phyloP scores from a whole-genome alignment of 2,329 filamentous ascomycete species.

The Ophiostoma sp. region DNA sequence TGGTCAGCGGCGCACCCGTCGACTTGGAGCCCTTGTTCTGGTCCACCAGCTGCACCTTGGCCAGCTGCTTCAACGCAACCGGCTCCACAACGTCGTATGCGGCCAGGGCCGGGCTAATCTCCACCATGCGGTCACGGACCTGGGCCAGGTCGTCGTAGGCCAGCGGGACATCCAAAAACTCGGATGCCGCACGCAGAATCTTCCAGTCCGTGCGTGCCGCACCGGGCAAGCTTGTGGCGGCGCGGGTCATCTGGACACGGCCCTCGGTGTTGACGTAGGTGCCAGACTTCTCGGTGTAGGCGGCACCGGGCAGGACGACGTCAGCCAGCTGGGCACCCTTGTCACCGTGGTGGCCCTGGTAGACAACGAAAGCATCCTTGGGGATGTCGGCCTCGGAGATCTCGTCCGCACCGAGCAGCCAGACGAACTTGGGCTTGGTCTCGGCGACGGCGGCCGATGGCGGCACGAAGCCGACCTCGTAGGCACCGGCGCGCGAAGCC shows the following conservation, averaged over 20 bases:
- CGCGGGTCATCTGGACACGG: slow-evolving; percentile 88
- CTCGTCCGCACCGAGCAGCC: slow-evolving; percentile 95
- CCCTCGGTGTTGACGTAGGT: slow-evolving; percentile 99
- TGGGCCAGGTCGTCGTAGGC: slow-evolving; percentile 91
- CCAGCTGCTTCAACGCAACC: slow-evolving; percentile 69
- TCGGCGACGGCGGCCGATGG: slow-evolving; percentile 78
- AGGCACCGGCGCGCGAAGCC: slow-evolving; percentile 88
- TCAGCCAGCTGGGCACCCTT: slow-evolving; percentile 89
- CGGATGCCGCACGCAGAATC: slow-evolving; percentile 89
- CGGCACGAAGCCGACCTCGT: slow-evolving; percentile 91
- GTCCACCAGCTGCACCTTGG: slow-evolving; percentile 93
- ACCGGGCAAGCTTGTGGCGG: slow-evolving; percentile 83
- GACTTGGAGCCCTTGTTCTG: slow-evolving; percentile 85
- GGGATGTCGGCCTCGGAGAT: slow-evolving; percentile 81
- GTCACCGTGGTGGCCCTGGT: slow-evolving; percentile 98
- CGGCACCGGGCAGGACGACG: slow-evolving; percentile 87
- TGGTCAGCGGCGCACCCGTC: slow-evolving; percentile 74
- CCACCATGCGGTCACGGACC: slow-evolving; percentile 88
- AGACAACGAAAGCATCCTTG: slow-evolving; percentile 93
- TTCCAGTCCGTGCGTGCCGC: slow-evolving; percentile 97
- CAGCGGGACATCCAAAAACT: slow-evolving; percentile 83
- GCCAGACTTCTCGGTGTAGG: slow-evolving; percentile 94
- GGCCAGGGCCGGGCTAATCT: slow-evolving; percentile 87
- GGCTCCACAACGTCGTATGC: slow-evolving; percentile 91
- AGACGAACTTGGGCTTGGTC: slow-evolving; percentile 90